Conservation (phyloP, 2,329 filamentous ascomycete species). For the Cladorrhinum sp. region DNA sequence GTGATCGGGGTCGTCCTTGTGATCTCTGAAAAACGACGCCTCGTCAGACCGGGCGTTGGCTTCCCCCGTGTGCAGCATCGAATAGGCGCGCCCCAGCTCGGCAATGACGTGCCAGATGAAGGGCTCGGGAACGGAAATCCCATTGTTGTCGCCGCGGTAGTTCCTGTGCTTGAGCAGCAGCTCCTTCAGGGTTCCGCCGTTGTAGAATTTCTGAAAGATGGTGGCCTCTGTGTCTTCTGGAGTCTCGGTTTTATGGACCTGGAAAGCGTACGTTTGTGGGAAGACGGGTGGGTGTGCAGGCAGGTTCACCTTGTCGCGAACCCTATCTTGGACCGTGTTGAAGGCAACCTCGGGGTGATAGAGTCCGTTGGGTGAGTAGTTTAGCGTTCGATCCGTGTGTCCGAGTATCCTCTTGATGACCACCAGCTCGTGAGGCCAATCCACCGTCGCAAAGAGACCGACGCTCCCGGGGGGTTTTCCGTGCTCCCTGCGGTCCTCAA, state of each 20-base stretch:
- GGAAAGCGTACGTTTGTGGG: background rate
- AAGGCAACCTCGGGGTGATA: conserved; percentile 10
- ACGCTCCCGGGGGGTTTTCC: background rate
- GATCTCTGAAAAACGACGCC: too few relatives aligned
- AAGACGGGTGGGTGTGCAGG: background rate
- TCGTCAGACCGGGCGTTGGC: too few relatives aligned
- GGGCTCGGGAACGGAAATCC: conserved; percentile 18
- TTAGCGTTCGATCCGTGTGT: background rate
- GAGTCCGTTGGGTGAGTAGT: background rate
- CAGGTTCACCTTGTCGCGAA: background rate
- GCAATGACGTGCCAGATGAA: conserved; percentile 23
- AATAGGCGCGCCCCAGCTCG: conserved; percentile 10
- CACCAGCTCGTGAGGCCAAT: conserved; percentile 14
- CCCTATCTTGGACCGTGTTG: conserved; percentile 2
- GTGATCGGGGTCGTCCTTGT: background rate
- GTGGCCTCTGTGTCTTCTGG: background rate
- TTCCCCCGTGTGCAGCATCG: conserved; percentile 14
- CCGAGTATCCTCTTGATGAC: conserved; percentile 13
- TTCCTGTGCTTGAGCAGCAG: background rate
- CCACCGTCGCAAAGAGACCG: conserved; percentile 11
- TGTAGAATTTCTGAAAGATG: conserved; percentile 22
- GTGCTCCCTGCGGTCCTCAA: background rate
- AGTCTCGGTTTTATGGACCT: too few relatives aligned
- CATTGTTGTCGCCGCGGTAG: fast-evolving
- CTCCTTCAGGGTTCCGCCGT: conserved; percentile 11